Evolutionary conservation across 495 filamentous ascomycete species (phyloP).

Genomic region (Neurospora sp.): DNA sequence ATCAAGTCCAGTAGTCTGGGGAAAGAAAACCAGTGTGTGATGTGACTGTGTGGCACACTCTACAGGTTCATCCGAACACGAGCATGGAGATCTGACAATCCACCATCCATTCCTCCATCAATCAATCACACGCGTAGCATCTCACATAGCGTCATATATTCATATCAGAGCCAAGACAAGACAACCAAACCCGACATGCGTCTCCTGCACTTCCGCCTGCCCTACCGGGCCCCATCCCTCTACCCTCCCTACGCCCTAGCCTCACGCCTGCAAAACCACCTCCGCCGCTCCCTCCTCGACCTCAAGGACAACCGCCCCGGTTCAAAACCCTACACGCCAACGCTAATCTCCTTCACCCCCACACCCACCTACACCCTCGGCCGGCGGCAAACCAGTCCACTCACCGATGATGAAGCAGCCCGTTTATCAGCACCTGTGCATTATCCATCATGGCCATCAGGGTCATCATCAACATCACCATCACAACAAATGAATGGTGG

Average conservation of each 20-base stretch:
- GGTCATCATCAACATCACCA: neutral
- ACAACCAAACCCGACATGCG: constrained; percentile 13
- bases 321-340: constrained; percentile 35
- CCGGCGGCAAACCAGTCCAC: constrained; percentile 61
- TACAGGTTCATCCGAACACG: neutral
- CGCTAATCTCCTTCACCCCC: constrained; percentile 75
- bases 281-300: constrained; percentile 23
- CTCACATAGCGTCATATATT: neutral
- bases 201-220: constrained; percentile 65
- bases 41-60: neutral
- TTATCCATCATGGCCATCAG: constrained; percentile 2
- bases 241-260: constrained; percentile 30
- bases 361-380: constrained; percentile 83
- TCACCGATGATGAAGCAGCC: constrained; percentile 35
- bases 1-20: neutral
- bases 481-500: neutral
- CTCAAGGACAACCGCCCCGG: constrained; percentile 19
- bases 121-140: neutral
- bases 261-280: constrained; percentile 30
- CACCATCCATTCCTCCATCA: neutral
- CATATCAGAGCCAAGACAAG: no score
- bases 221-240: constrained; percentile 23
- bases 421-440: constrained; percentile 30
- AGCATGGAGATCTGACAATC: neutral
- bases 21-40: neutral